phyloP scores from a whole-genome alignment of 2,329 filamentous ascomycete genomes.

The Pestalotiopsis sp. region DNA sequence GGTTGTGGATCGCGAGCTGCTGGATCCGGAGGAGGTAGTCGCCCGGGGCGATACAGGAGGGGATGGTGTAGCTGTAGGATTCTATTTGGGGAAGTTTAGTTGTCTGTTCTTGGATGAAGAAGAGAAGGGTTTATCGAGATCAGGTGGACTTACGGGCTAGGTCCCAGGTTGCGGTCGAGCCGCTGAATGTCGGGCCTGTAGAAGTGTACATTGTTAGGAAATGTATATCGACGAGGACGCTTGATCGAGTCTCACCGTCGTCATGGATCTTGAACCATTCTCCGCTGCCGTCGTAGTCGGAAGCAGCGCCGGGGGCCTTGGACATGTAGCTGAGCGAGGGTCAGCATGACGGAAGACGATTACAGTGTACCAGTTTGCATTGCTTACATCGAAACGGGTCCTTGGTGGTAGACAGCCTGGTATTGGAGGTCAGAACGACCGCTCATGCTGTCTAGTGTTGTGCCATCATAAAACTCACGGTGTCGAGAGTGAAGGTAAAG shows the following conservation, averaged over 20 bases:
- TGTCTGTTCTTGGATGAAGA: too few relatives aligned
- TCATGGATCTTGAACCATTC: constrained; percentile 47
- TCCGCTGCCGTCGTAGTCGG: constrained; percentile 40
- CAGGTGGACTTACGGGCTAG: constrained; percentile 29
- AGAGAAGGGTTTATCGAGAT: not conserved
- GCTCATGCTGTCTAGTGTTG: not conserved
- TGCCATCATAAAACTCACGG: constrained; percentile 20
- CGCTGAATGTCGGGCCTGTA: constrained; percentile 36
- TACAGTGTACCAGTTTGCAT: too few relatives aligned
- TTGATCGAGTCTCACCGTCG: constrained; percentile 25
- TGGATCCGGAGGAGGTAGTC: constrained; percentile 64
- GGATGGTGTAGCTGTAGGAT: constrained; percentile 47
- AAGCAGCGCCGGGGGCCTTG: constrained; percentile 37
- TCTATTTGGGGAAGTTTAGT: constrained; percentile 17
- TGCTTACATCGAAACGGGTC: constrained; percentile 39
- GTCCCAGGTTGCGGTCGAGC: constrained; percentile 35
- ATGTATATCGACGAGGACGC: not conserved
- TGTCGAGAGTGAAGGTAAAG: constrained; percentile 42
- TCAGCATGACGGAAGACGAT: not conserved
- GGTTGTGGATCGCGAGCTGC: constrained; percentile 63
- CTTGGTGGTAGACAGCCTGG: constrained; percentile 45
- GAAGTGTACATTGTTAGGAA: not conserved
- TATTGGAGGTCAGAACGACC: not conserved
- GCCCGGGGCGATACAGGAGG: constrained; percentile 54
- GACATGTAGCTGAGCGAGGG: constrained; percentile 38